Base-by-base conservation (phyloP, 75 land plant species). In the Picea sitchensis region DNA sequence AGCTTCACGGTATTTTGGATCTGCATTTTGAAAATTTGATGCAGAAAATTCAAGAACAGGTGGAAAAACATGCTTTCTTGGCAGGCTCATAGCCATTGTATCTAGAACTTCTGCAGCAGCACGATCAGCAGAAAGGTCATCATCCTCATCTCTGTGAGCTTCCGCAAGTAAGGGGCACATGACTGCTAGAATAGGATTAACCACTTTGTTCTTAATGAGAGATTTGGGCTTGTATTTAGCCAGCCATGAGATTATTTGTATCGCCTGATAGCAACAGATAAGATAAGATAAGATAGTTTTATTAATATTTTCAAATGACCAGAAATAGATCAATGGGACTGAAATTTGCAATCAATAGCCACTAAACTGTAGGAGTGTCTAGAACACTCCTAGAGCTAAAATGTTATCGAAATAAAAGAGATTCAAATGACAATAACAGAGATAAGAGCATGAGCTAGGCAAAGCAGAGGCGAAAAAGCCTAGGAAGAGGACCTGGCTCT, bases 91-190 rank as follows among this genome's bases (percentile, higher is more conserved):
- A 21, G 99, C 99, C 99, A 96, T 94, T 21, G 98, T 96, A 79
- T 96, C 99, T 56, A 96, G 92, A 83, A 96, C 99, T 86, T 96
- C 99, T 60, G 99, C 99, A 82, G 95, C 95, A 77, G 99, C 95
- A 76, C 98, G 86, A 83, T 96, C 98, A 61, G 93, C 85, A 32
- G 99, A 88, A 76, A 95, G 86, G 78, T 94, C 98, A 88, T 91
- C 91, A 57, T 96, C 99, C 57, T 94, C 93, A 75, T 82, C 86
- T 74, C 82, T 34, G 32, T 76, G 80, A 64, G 89, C 86, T 82
- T 96, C 99, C 14, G 98, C 94, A 78, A 96, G 92, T 30, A 96
- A 84, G 59, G 92, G 93, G 80, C 99, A 96, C 87, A 95, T 91
- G 58, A 91, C 87, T 83, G 90, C 88, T 69, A 96, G 82, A 41